Percentiles rank a stretch among this genome's conserved stretches.
Conservation (phyloP, 192 early-diverging fungal genomes). For the Geranomyces michiganensis region DNA sequence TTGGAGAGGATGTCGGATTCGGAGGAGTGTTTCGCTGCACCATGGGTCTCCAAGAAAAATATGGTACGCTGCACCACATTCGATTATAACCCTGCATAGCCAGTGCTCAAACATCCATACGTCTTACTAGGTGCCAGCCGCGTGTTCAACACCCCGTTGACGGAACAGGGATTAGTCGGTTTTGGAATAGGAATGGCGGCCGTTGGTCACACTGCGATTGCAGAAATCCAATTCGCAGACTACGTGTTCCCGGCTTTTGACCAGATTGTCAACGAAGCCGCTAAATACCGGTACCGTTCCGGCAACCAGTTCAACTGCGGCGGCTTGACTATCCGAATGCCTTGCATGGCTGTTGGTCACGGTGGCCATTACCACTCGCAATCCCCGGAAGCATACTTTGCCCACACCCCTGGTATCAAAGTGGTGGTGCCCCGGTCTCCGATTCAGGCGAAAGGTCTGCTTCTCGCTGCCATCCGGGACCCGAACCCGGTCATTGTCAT, state of each 20-base stretch:
- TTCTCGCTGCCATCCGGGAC: conserved; percentile 87
- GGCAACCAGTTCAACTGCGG: conserved; percentile 91
- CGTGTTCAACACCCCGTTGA: conserved; percentile 96
- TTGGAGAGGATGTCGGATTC: conserved; percentile 98
- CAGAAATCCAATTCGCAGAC: conserved; percentile 99
- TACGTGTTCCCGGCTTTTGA: conserved; percentile 99
- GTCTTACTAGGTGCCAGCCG: conserved; percentile 59
- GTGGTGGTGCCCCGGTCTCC: conserved; percentile 89
- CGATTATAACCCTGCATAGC: neutral
- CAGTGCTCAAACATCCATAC: no score
- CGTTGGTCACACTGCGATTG: conserved; percentile 93
- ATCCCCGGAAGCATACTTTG: conserved; percentile 91
- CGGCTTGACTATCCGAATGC: conserved; percentile 87
- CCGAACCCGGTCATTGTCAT: conserved; percentile 93
- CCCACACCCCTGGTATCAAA: conserved; percentile 92
- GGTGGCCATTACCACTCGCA: conserved; percentile 97
- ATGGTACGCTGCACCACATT: conserved; percentile 54
- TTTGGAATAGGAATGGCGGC: conserved; percentile 95
- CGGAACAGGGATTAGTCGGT: conserved; percentile 94
- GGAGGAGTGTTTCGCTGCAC: conserved; percentile 97
- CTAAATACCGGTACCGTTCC: conserved; percentile 94
- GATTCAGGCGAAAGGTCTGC: conserved; percentile 93
- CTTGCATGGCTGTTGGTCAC: conserved; percentile 93
- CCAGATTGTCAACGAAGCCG: conserved; percentile 97
- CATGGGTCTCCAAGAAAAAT: conserved; percentile 86